Evolutionary conservation across 208 protist genomes (phyloP).

Genomic region (Trichomonas tenax): DNA sequence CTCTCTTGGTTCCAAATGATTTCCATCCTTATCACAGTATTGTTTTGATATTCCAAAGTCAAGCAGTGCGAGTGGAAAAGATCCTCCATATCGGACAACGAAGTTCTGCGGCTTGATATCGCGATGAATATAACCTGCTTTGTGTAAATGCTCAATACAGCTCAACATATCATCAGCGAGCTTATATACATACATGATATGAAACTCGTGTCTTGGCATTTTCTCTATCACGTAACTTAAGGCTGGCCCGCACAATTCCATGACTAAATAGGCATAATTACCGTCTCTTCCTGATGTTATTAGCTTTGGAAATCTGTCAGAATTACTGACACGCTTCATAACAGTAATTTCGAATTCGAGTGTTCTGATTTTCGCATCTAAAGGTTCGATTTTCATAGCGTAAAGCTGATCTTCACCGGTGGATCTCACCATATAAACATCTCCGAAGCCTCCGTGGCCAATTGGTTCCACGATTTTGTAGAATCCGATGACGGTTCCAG

Average conservation of each 20-base stretch:
- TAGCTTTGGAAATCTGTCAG: not conserved
- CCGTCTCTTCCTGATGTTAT: not conserved
- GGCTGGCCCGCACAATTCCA: not conserved
- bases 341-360: not conserved
- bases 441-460: not conserved
- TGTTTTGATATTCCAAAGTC: not conserved
- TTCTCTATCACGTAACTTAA: not conserved
- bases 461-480: not conserved
- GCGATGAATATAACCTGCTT: not conserved
- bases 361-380: not conserved
- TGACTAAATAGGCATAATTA: not conserved
- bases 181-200: not conserved
- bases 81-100: not conserved
- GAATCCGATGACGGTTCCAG: not conserved
- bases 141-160: not conserved
- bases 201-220: not conserved
- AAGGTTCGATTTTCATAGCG: not conserved
- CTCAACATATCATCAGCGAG: not conserved
- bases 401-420: not conserved
- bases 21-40: not conserved
- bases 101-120: conserved; percentile 4
- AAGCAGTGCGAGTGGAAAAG: not conserved
- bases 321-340: not conserved
- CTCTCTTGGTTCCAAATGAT: not conserved
- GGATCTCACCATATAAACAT: not conserved